These are phyloP conservation scores for Kurtzmaniella natalensis DNA, from an alignment of 1,139 yeast species.

Conservation along the genomic window DNA sequence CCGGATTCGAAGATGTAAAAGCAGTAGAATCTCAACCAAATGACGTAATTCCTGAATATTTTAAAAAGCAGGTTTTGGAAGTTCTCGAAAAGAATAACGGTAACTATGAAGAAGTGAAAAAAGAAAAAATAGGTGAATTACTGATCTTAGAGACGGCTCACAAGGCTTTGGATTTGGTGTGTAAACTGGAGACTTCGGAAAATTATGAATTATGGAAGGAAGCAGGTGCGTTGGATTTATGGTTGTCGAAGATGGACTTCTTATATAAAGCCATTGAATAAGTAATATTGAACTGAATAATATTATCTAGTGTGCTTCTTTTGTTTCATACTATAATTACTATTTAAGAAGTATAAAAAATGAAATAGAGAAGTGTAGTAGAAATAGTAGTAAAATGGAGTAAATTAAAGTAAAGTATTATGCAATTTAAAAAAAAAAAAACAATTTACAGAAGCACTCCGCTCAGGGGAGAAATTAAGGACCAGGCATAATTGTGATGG, in stretches of 20 bases:
- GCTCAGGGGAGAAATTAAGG: too few species aligned
- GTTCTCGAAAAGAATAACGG: slow-evolving; percentile 6
- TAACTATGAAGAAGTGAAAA: slow-evolving; percentile 4
- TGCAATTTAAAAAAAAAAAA: too few species aligned
- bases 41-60: slow-evolving; percentile 1
- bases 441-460: too few species aligned
- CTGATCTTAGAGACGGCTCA: slow-evolving; percentile 3
- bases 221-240: slow-evolving; percentile 1
- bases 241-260: neutral
- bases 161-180: slow-evolving; percentile 1
- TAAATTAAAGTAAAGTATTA: too few species aligned
- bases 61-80: slow-evolving; percentile 4
- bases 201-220: slow-evolving; percentile 10
- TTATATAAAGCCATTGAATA: too few species aligned
- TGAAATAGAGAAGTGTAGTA: too few species aligned
- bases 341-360: too few species aligned
- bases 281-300: too few species aligned
- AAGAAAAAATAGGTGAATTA: neutral
- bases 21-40: slow-evolving; percentile 4
- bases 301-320: too few species aligned
- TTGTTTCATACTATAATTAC: too few species aligned
- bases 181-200: slow-evolving; percentile 9
- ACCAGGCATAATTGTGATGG: too few species aligned
- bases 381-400: too few species aligned
- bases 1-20: slow-evolving; percentile 6